A percentile compares a stretch with the other conserved stretches of the same genome.
phyloP scores from a whole-genome alignment of 345 rosid genomes.

The Hibiscus mutabilis region DNA sequence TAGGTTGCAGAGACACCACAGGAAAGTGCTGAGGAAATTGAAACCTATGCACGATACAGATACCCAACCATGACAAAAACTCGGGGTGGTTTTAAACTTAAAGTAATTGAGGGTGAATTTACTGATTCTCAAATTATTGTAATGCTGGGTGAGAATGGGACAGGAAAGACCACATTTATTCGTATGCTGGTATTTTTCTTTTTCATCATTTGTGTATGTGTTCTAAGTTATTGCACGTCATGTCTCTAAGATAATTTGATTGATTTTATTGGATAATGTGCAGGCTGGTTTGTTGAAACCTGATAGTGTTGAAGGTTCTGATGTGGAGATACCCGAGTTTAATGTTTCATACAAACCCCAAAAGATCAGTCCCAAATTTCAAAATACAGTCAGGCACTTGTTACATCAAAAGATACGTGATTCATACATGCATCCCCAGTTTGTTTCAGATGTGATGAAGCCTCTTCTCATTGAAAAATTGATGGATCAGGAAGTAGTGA shows the following conservation, averaged over 20 bases:
- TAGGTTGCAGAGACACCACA: slow-evolving; percentile 99
- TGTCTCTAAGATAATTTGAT: not conserved
- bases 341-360: slow-evolving; percentile 98
- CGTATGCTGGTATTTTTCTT: slow-evolving; percentile 79
- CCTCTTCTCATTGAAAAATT: slow-evolving; percentile 96
- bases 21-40: slow-evolving; percentile 76
- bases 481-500: slow-evolving; percentile 39
- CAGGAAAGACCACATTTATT: slow-evolving; percentile 95
- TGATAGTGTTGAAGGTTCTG: slow-evolving; percentile 63
- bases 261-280: slow-evolving; percentile 18
- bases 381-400: slow-evolving; percentile 67
- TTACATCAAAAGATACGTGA: slow-evolving; percentile 87
- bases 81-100: slow-evolving; percentile 77
- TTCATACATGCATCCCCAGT: slow-evolving; percentile 89
- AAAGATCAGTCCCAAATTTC: slow-evolving; percentile 89
- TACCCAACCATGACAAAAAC: slow-evolving; percentile 88
- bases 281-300: slow-evolving; percentile 96
- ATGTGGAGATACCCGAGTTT: slow-evolving; percentile 86
- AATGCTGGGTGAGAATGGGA: slow-evolving; percentile 98
- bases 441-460: slow-evolving; percentile 95
- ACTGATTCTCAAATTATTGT: slow-evolving; percentile 97
- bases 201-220: slow-evolving; percentile 1
- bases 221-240: not conserved
- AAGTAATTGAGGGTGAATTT: slow-evolving; percentile 76
- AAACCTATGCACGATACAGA: slow-evolving; percentile 92